Evolutionary conservation across 2,329 filamentous ascomycete species (phyloP).

Genomic region (Fusarium aywerte): DNA sequence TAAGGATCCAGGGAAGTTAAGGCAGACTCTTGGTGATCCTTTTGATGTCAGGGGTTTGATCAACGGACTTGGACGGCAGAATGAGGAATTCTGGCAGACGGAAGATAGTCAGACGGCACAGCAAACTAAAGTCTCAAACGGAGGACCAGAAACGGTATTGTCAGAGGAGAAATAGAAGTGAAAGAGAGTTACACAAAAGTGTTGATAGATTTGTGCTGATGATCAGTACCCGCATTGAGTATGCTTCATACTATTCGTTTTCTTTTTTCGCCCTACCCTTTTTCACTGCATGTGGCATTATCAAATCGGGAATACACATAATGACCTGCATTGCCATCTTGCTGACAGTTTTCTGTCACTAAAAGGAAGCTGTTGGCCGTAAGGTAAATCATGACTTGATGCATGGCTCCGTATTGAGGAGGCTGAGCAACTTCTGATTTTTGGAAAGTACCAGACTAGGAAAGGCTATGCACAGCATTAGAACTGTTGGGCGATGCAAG

Average conservation of each 20-base stretch:
- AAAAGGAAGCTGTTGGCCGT: not conserved
- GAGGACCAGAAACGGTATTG: conserved; percentile 9
- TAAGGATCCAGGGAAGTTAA: conserved; percentile 58
- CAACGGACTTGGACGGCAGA: conserved; percentile 46
- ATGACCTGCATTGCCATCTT: not conserved
- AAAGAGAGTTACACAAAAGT: not conserved
- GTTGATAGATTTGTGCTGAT: not conserved
- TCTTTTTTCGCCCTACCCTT: too few relatives aligned
- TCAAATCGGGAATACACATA: not conserved
- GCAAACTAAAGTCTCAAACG: not conserved
- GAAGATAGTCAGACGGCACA: not conserved
- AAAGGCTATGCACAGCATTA: not conserved
- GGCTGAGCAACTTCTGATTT: not conserved
- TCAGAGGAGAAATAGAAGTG: not conserved
- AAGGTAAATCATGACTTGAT: not conserved
- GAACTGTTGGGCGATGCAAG: not conserved
- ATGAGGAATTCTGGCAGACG: conserved; percentile 53
- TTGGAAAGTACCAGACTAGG: not conserved
- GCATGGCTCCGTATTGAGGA: not conserved
- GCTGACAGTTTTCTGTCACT: too few relatives aligned
- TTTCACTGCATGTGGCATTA: not conserved
- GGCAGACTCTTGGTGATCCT: conserved; percentile 56
- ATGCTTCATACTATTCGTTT: not conserved
- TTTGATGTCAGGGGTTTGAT: conserved; percentile 54
- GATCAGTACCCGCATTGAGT: not conserved